Conservation (phyloP, 2,329 filamentous ascomycete genomes). For the Trichoderma sp. region DNA sequence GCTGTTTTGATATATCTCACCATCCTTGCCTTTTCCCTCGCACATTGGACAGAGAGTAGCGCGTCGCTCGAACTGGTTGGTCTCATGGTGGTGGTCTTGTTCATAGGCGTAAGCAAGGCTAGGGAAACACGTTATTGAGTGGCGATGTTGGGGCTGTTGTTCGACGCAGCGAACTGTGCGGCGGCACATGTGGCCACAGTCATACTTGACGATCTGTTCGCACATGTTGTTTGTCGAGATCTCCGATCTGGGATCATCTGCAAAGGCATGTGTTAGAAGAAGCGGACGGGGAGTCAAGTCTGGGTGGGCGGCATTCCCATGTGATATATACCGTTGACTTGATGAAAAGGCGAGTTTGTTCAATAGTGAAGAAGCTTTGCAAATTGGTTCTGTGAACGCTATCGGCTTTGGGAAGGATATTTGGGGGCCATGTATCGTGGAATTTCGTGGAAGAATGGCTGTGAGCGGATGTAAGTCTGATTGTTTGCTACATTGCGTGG, state of each 20-base stretch:
- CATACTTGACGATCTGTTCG: constrained; percentile 23
- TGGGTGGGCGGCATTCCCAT: neutral
- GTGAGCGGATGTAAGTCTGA: neutral
- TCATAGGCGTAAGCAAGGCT: neutral
- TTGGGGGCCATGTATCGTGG: neutral
- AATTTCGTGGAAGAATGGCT: neutral
- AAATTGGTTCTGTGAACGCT: neutral
- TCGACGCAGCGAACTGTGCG: neutral
- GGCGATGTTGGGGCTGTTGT: neutral
- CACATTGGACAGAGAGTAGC: constrained; percentile 4
- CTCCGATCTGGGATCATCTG: neutral
- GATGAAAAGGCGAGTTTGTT: neutral
- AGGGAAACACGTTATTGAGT: neutral
- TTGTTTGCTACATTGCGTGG: neutral
- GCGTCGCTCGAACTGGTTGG: neutral
- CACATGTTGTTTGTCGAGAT: constrained; percentile 22
- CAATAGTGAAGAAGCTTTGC: neutral
- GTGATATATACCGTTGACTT: neutral
- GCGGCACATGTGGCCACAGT: constrained; percentile 25
- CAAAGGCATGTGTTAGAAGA: neutral
- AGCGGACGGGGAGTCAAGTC: neutral
- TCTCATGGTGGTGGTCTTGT: neutral
- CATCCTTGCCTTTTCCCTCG: neutral
- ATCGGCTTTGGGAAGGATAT: neutral
- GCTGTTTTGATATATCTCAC: neutral